These are phyloP conservation scores for Penicillium coffeae DNA, from an alignment of 495 filamentous ascomycete species.

Conservation along the genomic window DNA sequence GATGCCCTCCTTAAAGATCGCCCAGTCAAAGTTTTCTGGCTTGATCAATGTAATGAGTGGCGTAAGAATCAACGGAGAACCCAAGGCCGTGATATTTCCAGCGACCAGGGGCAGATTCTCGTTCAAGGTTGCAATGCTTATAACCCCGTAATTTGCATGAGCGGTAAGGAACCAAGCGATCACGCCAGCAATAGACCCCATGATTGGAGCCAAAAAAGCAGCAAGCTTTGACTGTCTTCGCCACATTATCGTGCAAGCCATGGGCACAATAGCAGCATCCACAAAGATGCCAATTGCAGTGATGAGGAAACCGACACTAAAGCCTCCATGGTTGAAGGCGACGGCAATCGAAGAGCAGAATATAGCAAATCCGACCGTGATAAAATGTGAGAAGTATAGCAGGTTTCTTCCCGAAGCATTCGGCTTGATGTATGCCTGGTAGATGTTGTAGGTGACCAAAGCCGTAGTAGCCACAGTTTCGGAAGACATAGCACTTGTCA, in stretches of 20 bases:
- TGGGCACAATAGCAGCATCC: conserved; percentile 38
- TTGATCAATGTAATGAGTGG: conserved; percentile 13
- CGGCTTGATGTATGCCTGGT: conserved; percentile 24
- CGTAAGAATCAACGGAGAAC: conserved; percentile 29
- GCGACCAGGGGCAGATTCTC: conserved; percentile 37
- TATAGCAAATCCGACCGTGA: conserved; percentile 16
- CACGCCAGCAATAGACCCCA: conserved; percentile 27
- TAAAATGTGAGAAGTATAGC: not conserved
- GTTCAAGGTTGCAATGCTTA: conserved; percentile 32
- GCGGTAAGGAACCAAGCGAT: conserved; percentile 35
- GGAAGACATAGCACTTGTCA: conserved; percentile 25
- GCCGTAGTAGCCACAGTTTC: conserved; percentile 31
- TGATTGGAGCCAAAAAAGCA: conserved; percentile 27
- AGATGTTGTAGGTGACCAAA: conserved; percentile 33
- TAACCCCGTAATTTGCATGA: conserved; percentile 24
- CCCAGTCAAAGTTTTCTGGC: not conserved
- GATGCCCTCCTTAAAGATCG: not conserved
- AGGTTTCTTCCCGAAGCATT: not conserved
- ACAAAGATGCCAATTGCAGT: conserved; percentile 44
- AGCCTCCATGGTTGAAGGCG: conserved; percentile 25
- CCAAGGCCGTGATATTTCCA: conserved; percentile 35
- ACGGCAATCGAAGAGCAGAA: conserved; percentile 42
- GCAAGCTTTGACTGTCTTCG: conserved; percentile 33
- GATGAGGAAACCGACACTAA: conserved; percentile 31
- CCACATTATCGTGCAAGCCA: conserved; percentile 38